Conservation (phyloP, 2,329 filamentous ascomycete species). For the Phaeophleospora eucalypticola region DNA sequence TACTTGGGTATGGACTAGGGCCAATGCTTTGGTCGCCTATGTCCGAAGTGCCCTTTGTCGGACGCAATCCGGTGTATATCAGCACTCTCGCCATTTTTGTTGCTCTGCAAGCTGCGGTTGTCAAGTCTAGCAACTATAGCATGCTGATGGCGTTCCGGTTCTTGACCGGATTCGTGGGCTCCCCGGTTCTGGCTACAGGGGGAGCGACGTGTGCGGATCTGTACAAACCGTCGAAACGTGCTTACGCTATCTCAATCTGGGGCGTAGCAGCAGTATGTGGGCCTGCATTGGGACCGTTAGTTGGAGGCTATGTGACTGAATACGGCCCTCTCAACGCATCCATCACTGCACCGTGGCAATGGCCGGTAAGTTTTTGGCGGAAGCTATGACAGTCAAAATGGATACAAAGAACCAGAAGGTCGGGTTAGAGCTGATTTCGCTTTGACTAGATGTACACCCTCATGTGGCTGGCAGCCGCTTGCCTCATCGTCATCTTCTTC, state of each 20-base stretch:
- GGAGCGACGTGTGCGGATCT: conserved; percentile 45
- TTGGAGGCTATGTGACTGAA: conserved; percentile 41
- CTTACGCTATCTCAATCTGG: conserved; percentile 40
- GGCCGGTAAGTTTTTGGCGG: no score
- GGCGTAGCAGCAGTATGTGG: conserved; percentile 39
- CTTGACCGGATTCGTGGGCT: conserved; percentile 50
- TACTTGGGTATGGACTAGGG: conserved; percentile 48
- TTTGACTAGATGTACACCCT: conserved; percentile 43
- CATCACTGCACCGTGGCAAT: conserved; percentile 34
- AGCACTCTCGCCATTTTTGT: conserved; percentile 48
- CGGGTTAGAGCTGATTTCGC: no score
- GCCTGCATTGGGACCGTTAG: conserved; percentile 39
- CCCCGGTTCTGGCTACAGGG: conserved; percentile 43
- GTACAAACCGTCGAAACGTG: conserved; percentile 36
- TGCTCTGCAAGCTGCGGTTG: conserved; percentile 46
- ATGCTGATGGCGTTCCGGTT: conserved; percentile 53
- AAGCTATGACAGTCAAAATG: no score
- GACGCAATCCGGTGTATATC: conserved; percentile 49
- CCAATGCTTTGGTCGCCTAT: conserved; percentile 46
- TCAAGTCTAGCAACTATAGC: conserved; percentile 48
- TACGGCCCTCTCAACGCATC: conserved; percentile 24
- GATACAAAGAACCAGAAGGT: no score
- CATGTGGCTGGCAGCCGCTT: conserved; percentile 39
- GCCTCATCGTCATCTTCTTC: conserved; percentile 37
- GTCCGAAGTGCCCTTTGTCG: conserved; percentile 48